Evolutionary conservation across 306 rosid genomes (phyloP), one percentile per base, ranked within the genome.

Genomic region (Cucumis cinereus): DNA sequence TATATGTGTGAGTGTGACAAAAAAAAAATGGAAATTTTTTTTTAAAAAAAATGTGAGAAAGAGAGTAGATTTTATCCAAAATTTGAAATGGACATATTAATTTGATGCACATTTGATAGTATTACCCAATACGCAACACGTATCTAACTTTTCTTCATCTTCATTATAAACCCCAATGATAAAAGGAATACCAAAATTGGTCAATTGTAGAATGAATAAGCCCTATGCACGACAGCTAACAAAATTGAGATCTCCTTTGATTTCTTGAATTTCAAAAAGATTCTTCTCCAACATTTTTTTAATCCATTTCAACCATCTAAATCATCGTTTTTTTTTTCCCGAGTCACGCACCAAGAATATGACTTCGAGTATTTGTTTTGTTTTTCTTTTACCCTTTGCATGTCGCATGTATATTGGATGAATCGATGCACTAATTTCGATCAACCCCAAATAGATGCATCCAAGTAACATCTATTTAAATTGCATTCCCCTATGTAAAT

Each of bases 181-280:
- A 68, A 40, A 68, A 68, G 74, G n/a, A 22, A 12, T 7, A 45
- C 20, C 20, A 20, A 60, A 28, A 4, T 36, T 68, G 74, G 74
- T 68, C 55, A 66, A 66, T 66, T 66, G 11, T 20, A 40, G 73
- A 40, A 68, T 68, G 74, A 68, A 45, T n/a, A n/a, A 20, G 74
- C 17, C 17, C 35, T 41, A 43, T 68, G 74, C 55, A 68, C 43
- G 55, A 68, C 74, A 68, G 74, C 74, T 68, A 24, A n/a, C 36
- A 22, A 66, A 38, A 22, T 19, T 12, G 13, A 68, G 73, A 66
- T 66, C 5, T 66, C 30, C 28, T 43, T 68, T 45, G 74, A 41
- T 68, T 68, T 22, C 35, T 68, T 43, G 22, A 6, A 43, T 68
- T 68, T 68, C 22, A 10, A 41, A 40, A 41, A 68, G 74, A 68